Conservation (phyloP, 2,329 filamentous ascomycete genomes). For the Westerdykella aurantiaca region DNA sequence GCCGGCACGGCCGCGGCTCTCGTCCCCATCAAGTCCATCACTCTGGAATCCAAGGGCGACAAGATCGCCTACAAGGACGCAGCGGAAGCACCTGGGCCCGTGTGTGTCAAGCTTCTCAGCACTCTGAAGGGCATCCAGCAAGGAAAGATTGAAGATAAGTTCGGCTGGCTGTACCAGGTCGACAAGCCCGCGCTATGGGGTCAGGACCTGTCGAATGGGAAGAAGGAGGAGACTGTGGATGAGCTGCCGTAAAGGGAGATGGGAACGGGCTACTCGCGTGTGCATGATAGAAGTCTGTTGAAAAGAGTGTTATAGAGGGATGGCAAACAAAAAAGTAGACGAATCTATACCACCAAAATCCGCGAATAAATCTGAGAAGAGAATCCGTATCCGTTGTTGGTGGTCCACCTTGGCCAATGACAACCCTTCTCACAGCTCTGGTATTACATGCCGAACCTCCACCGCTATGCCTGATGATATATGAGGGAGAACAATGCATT, state of each 20-base stretch:
- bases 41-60: conserved; percentile 55
- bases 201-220: conserved; percentile 14
- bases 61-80: conserved; percentile 52
- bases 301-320: too few relatives aligned
- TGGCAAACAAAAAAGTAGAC: too few relatives aligned
- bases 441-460: too few relatives aligned
- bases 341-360: too few relatives aligned
- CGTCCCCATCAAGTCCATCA: conserved; percentile 88
- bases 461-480: too few relatives aligned
- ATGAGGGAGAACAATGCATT: too few relatives aligned
- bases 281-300: neutral
- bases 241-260: conserved; percentile 25
- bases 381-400: too few relatives aligned
- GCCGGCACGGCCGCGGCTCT: conserved; percentile 87
- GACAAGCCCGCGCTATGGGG: conserved; percentile 36
- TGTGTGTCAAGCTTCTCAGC: conserved; percentile 65
- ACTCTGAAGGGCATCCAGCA: conserved; percentile 81
- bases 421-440: too few relatives aligned
- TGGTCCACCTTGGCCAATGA: too few relatives aligned
- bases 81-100: conserved; percentile 64
- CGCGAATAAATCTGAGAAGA: too few relatives aligned
- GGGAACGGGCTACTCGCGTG: neutral
- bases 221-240: conserved; percentile 28
- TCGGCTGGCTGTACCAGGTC: conserved; percentile 61
- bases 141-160: conserved; percentile 69